These are phyloP conservation scores for Draba incana DNA, from an alignment of 345 rosid species.

Conservation along the genomic window DNA sequence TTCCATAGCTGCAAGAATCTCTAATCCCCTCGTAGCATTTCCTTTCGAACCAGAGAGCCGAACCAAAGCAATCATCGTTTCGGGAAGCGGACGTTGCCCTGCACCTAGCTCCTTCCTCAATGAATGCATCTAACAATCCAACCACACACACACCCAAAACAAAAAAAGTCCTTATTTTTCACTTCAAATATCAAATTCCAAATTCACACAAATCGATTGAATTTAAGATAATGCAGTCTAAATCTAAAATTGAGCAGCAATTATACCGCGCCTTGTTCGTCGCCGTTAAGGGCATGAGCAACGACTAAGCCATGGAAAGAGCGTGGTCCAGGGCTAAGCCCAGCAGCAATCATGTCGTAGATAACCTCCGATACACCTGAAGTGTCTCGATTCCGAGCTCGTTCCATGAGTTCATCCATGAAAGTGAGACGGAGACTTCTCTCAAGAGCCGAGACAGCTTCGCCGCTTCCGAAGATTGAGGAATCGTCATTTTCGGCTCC, in stretches of 20 bases:
- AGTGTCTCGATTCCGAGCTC: slow-evolving; percentile 71
- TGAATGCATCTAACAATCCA: slow-evolving; percentile 74
- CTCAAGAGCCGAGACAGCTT: slow-evolving; percentile 57
- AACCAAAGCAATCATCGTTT: slow-evolving; percentile 72
- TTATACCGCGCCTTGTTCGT: slow-evolving; percentile 85
- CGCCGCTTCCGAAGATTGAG: slow-evolving; percentile 23
- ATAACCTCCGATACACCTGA: slow-evolving; percentile 75
- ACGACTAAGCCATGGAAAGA: slow-evolving; percentile 91
- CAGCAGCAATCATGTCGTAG: slow-evolving; percentile 96
- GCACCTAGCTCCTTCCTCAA: slow-evolving; percentile 81
- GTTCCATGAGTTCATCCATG: slow-evolving; percentile 93
- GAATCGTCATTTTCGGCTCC: slow-evolving; percentile 30
- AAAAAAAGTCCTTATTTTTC: not conserved
- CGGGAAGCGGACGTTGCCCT: slow-evolving; percentile 81
- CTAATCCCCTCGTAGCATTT: slow-evolving; percentile 66
- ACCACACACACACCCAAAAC: slow-evolving; percentile 17
- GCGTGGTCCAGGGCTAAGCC: slow-evolving; percentile 87
- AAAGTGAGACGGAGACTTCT: slow-evolving; percentile 77
- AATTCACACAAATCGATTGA: not conserved
- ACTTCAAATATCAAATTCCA: not conserved
- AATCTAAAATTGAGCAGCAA: not conserved
- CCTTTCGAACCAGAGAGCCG: slow-evolving; percentile 80
- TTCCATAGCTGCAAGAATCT: slow-evolving; percentile 83
- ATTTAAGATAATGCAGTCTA: not conserved
- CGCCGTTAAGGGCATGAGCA: slow-evolving; percentile 68